Base-by-base conservation (phyloP, 129 eudicot genomes). In the Tagetes erecta region DNA sequence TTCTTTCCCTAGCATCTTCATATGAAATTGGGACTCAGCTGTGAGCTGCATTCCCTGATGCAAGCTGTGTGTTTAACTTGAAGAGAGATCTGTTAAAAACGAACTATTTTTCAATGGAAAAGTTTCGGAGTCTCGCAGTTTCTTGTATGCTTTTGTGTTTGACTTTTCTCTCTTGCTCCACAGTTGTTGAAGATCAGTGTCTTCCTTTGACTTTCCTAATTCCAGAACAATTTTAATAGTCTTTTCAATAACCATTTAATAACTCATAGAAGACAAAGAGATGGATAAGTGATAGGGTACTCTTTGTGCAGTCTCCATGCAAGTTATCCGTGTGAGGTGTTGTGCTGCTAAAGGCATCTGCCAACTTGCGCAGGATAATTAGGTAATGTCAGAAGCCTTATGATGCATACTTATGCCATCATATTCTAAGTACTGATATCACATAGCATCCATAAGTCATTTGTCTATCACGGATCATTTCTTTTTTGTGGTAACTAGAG, bases 21-120 rank as follows among this genome's bases (percentile, higher is more conserved):
- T 64, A 13, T 42, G 70, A 50, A 27, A 51, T 77, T 71, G 69
- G 71, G 62, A 37, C 40, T 46, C 57, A 39, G 64, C 53, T 52
- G 13, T 51, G 52, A 50, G 67, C 40, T 47, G 8, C 68, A 30
- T 40, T 62, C 41, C 59, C 60, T 33, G 31, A 39, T 12, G 72
- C 78, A 53, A n/a, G 1, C 35, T 72, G 64, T 52, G 27, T 66
- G 35, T 50, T 30, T 66, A 64, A 69, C 55, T 41, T 74, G 50
- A 38, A 31, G 72, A 70, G 35, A 75, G 67, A 77, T 56, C 86
- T 74, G 83, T 81, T 46, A 78, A 80, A 27, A 55, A 77, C 87
- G 85, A 86, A 86, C 90, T 83, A 80, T 84, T 53, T 87, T 87
- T 76, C 81, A 78, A 84, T 87, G 83, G 84, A 73, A 71, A 70